phyloP scores from a whole-genome alignment of 805 yeast species.

The Teunomyces stri region DNA sequence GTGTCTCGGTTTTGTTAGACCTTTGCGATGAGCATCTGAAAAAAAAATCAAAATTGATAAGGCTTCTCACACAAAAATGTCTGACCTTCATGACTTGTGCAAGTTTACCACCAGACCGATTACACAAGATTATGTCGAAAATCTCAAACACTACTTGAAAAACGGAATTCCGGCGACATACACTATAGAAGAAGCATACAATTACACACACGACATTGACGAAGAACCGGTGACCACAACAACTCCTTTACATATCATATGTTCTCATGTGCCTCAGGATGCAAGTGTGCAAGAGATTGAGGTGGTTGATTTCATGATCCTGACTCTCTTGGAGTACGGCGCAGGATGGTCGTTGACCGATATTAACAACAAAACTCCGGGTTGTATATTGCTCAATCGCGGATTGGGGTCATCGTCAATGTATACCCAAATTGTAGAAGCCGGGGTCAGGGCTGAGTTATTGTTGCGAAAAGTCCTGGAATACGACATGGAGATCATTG shows the following conservation, averaged over 20 bases:
- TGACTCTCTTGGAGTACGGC: conserved; percentile 72
- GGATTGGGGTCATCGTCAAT: conserved; percentile 36
- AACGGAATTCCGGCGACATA: conserved; percentile 81
- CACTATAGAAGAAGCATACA: conserved; percentile 72
- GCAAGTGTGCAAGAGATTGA: conserved; percentile 38
- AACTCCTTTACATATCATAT: conserved; percentile 74
- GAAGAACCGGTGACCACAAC: conserved; percentile 46
- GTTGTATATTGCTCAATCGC: conserved; percentile 67
- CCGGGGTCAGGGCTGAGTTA: conserved; percentile 89
- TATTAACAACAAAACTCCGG: conserved; percentile 73
- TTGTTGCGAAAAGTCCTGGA: conserved; percentile 70
- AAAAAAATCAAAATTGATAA: background rate
- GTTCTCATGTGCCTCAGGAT: conserved; percentile 52
- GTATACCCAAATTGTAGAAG: conserved; percentile 61
- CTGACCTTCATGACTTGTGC: conserved; percentile 70
- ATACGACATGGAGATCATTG: conserved; percentile 59
- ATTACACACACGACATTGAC: conserved; percentile 46
- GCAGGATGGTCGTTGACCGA: conserved; percentile 90
- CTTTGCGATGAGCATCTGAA: conserved; percentile 3
- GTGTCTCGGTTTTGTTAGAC: background rate
- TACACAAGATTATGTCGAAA: conserved; percentile 39
- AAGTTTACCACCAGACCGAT: conserved; percentile 51
- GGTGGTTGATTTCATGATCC: conserved; percentile 55
- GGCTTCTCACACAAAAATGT: conserved; percentile 39
- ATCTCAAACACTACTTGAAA: conserved; percentile 46